phyloP scores from a whole-genome alignment of 176 grass and related monocot genomes.

The Oryza meyeriana region DNA sequence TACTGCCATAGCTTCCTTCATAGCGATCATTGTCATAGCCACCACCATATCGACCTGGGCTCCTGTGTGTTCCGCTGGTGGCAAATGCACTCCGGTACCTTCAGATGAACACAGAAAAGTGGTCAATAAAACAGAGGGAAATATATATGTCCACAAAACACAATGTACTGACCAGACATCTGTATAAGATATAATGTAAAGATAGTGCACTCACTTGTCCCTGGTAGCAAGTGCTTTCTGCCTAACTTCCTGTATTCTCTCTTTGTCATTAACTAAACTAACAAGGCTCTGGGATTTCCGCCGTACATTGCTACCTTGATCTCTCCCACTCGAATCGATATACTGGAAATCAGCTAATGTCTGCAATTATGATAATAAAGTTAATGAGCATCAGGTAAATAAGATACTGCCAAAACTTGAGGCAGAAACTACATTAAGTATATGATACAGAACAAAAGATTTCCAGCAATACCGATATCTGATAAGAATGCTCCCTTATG shows the following conservation, averaged over 20 bases:
- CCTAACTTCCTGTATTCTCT: conserved; percentile 93
- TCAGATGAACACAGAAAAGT: conserved; percentile 9
- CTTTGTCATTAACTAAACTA: conserved; percentile 96
- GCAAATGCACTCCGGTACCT: conserved; percentile 75
- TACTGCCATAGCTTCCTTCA: conserved; percentile 55
- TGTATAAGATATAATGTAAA: conserved; percentile 1
- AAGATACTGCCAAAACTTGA: neutral
- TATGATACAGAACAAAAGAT: neutral
- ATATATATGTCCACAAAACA: neutral
- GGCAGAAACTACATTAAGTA: neutral
- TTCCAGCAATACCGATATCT: conserved; percentile 70
- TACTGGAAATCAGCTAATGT: conserved; percentile 95
- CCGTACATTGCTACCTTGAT: conserved; percentile 93
- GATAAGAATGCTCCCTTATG: conserved; percentile 88
- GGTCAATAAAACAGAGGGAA: conserved; percentile 1
- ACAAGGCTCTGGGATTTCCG: conserved; percentile 93
- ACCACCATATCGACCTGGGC: no score
- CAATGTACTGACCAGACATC: neutral
- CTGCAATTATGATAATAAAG: conserved; percentile 44
- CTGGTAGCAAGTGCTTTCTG: conserved; percentile 83
- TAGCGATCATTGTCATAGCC: conserved; percentile 75
- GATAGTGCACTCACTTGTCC: conserved; percentile 67
- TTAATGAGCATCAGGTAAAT: conserved; percentile 8
- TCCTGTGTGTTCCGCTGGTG: conserved; percentile 49
- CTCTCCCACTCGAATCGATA: conserved; percentile 88